Evolutionary conservation across 2,329 filamentous ascomycete genomes (phyloP), one percentile per base, ranked within the genome.

Genomic region (Penicillium sp.): DNA sequence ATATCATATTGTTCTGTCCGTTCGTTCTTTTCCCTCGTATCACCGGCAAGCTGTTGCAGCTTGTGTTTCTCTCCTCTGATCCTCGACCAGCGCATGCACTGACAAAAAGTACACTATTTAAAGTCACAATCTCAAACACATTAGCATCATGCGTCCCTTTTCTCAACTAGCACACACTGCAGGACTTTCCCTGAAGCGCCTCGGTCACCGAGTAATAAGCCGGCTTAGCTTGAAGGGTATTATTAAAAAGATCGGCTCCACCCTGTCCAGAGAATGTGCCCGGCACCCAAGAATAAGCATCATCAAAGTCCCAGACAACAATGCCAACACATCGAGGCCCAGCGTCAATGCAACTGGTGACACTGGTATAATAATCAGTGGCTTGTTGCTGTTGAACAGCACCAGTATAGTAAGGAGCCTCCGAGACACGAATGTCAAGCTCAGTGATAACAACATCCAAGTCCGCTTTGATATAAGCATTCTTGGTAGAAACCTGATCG

Each of bases 391-490:
- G 54, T 42, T 62, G 62, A 22, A 40, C 58, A 20, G 56, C 62
- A 29, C 56, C 53, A 42, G 60, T 53, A 37, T 62, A 66, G 33
- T 51, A 59, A 1, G 61, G 64, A 14, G 49, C 58, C 40, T 56
- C 26, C 1, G 58, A 37, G 43, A 81, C 69, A n/a, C 79, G 78
- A 55, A 75, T 75, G 60, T 82, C 79, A 2, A 82, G 70, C 6
- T 64, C 67, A 1, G 61, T 54, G 1, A 83, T 71, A 2, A 73
- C 67, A 2, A 63, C 61, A 2, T 70, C 64, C 4, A 84, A 62
- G 2, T 68, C 53, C 26, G 77, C 72, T 1, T 64, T 44, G 7
- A 64, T 57, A 46, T 75, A 69, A 5, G 69, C 66, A 25, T 63
- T 56, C 59, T 77, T 76, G 15, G 73, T 69, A 4, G 67, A 63